A percentile compares a stretch with the other conserved stretches of the same genome.
Evolutionary conservation across 192 early-diverging fungal species (phyloP).

Genomic region (Linderina pennispora): DNA sequence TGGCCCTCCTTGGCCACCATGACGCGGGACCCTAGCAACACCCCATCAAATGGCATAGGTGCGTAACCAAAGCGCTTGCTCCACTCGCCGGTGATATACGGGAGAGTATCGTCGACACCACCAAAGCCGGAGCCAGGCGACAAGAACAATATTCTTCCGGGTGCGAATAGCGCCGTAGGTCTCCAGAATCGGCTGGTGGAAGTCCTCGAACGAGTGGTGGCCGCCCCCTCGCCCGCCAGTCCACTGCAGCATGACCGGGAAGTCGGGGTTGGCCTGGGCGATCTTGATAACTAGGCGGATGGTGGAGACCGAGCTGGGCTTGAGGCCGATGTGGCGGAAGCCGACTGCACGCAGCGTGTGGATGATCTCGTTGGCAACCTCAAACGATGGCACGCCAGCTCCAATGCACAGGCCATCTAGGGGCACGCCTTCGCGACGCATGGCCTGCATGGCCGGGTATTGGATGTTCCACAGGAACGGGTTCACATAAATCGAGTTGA

Average conservation of each 20-base stretch:
- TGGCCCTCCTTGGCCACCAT: constrained; percentile 83
- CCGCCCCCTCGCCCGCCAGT: constrained; percentile 89
- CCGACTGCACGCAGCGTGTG: constrained; percentile 66
- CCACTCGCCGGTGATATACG: constrained; percentile 89
- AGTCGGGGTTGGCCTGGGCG: constrained; percentile 70
- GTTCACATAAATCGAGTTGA: constrained; percentile 83
- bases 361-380: constrained; percentile 75
- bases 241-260: constrained; percentile 86
- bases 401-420: constrained; percentile 83
- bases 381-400: constrained; percentile 78
- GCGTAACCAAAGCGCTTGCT: constrained; percentile 64
- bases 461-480: constrained; percentile 70
- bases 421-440: constrained; percentile 77
- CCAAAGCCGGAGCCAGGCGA: constrained; percentile 86
- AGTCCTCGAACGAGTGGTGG: constrained; percentile 89
- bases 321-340: constrained; percentile 75
- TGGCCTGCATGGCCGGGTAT: constrained; percentile 67
- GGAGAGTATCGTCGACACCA: constrained; percentile 71
- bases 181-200: constrained; percentile 78
- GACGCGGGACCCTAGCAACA: constrained; percentile 81
- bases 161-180: constrained; percentile 77
- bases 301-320: constrained; percentile 72
- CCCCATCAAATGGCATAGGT: constrained; percentile 88
- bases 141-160: constrained; percentile 67
- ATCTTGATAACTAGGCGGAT: constrained; percentile 75